These are phyloP conservation scores for Penicillium capsulatum DNA, from an alignment of 2,329 filamentous ascomycete genomes.

Conservation along the genomic window DNA sequence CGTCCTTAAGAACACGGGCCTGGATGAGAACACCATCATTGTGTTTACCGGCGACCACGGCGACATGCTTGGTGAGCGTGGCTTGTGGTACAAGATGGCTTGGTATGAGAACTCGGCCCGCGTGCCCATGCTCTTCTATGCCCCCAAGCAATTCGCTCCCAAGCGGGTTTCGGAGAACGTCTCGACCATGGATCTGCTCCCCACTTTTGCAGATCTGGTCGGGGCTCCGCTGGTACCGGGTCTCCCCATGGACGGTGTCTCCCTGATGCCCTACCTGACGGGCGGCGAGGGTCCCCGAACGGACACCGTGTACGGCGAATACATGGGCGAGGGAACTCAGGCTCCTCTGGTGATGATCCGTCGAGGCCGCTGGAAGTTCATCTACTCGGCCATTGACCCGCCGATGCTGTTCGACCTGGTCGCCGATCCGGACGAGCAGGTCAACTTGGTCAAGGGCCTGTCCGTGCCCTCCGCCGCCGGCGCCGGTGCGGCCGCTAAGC, in stretches of 20 bases:
- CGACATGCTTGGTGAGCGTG: constrained; percentile 91
- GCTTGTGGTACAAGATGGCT: constrained; percentile 95
- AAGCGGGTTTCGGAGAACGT: constrained; percentile 78
- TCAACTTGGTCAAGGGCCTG: constrained; percentile 56
- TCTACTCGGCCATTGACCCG: constrained; percentile 77
- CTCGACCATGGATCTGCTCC: constrained; percentile 84
- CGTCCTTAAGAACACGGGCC: constrained; percentile 71
- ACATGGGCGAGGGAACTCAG: constrained; percentile 88
- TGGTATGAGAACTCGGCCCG: constrained; percentile 91
- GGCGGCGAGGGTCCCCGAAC: constrained; percentile 54
- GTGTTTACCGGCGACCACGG: constrained; percentile 93
- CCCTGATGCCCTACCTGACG: constrained; percentile 70
- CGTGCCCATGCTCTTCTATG: constrained; percentile 80
- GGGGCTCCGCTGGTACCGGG: constrained; percentile 64
- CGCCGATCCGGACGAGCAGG: constrained; percentile 70
- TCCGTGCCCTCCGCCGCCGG: constrained; percentile 17
- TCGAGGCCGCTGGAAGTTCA: constrained; percentile 84
- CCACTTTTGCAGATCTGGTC: constrained; percentile 79
- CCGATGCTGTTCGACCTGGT: constrained; percentile 79
- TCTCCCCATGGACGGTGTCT: constrained; percentile 81
- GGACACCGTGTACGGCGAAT: constrained; percentile 90
- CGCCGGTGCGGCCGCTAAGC: constrained; percentile 35
- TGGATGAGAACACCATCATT: constrained; percentile 82
- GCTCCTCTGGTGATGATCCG: constrained; percentile 92
- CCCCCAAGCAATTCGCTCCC: constrained; percentile 69